Evolutionary conservation across 2,329 filamentous ascomycete genomes (phyloP).

Genomic region (Gliomastix tumulicola): DNA sequence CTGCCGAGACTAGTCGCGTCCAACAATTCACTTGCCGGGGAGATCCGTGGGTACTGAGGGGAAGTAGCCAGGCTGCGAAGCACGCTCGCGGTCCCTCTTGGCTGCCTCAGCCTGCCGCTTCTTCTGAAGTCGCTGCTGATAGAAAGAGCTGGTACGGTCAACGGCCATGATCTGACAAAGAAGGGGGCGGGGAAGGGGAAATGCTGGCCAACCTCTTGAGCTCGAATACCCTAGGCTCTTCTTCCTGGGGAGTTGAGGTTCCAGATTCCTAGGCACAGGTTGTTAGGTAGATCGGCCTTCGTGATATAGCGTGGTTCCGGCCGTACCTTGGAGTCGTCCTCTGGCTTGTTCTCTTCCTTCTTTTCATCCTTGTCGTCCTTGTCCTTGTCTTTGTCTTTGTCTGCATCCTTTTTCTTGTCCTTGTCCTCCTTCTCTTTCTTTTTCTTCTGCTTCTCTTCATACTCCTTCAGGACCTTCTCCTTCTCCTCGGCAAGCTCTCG

Average conservation of each 20-base stretch:
- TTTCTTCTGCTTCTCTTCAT: constrained; percentile 63
- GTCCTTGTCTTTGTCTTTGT: constrained; percentile 28
- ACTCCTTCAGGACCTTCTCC: constrained; percentile 65
- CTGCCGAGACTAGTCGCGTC: too few species aligned
- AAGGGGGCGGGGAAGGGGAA: neutral
- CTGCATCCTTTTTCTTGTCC: constrained; percentile 35
- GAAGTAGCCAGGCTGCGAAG: constrained; percentile 73
- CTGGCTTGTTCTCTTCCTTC: constrained; percentile 12
- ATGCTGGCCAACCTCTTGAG: constrained; percentile 60
- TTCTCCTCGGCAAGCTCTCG: constrained; percentile 59
- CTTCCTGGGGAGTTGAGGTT: constrained; percentile 33
- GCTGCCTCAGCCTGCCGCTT: constrained; percentile 48
- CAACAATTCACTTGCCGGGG: constrained; percentile 22
- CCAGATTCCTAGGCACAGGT: too few species aligned
- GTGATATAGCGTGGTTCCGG: too few species aligned
- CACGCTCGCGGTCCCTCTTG: constrained; percentile 72
- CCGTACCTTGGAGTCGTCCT: too few species aligned
- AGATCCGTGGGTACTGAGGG: constrained; percentile 71
- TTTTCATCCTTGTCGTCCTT: constrained; percentile 25
- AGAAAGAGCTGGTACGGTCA: constrained; percentile 62
- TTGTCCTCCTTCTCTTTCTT: constrained; percentile 56
- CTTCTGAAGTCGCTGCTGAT: constrained; percentile 75
- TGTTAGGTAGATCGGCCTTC: too few species aligned
- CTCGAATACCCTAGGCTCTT: constrained; percentile 74
- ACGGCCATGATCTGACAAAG: neutral